phyloP scores from a whole-genome alignment of 2,329 filamentous ascomycete genomes.

The Pleurostoma richardsiae region DNA sequence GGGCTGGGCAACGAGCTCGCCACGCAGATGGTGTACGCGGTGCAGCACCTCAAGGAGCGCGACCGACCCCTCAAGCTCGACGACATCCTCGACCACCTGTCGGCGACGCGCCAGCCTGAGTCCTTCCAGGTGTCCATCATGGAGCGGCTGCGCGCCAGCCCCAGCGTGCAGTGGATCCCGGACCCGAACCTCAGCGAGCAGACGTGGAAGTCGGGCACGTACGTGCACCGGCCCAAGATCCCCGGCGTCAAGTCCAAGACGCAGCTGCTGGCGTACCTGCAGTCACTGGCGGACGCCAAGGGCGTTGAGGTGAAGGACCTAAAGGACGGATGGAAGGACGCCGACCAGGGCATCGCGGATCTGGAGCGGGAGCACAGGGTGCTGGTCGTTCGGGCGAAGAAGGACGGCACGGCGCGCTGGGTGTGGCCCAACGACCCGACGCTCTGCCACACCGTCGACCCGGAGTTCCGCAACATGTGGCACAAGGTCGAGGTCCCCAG shows the following conservation, averaged over 20 bases:
- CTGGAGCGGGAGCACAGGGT: conserved; percentile 76
- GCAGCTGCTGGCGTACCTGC: conserved; percentile 74
- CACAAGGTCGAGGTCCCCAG: conserved; percentile 72
- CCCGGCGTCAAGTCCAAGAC: conserved; percentile 71
- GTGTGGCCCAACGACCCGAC: conserved; percentile 87
- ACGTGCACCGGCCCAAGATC: conserved; percentile 78
- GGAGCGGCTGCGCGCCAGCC: conserved; percentile 62
- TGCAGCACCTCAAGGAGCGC: conserved; percentile 74
- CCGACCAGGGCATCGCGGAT: conserved; percentile 69
- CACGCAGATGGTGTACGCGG: conserved; percentile 83
- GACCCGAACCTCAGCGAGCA: conserved; percentile 58
- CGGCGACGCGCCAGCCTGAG: conserved; percentile 58
- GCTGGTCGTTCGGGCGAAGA: conserved; percentile 84
- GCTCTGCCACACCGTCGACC: conserved; percentile 69
- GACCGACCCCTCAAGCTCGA: conserved; percentile 66
- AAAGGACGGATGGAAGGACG: conserved; percentile 92
- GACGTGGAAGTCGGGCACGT: conserved; percentile 65
- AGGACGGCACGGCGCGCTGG: conserved; percentile 80
- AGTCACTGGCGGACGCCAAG: conserved; percentile 73
- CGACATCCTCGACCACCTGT: conserved; percentile 77
- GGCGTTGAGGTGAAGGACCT: conserved; percentile 84
- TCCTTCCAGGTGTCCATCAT: conserved; percentile 60
- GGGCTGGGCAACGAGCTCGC: conserved; percentile 75
- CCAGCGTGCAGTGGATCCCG: conserved; percentile 52
- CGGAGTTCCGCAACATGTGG: conserved; percentile 83